Evolutionary conservation across 805 yeast species (phyloP).

Genomic region (Komagataella pastoris): DNA sequence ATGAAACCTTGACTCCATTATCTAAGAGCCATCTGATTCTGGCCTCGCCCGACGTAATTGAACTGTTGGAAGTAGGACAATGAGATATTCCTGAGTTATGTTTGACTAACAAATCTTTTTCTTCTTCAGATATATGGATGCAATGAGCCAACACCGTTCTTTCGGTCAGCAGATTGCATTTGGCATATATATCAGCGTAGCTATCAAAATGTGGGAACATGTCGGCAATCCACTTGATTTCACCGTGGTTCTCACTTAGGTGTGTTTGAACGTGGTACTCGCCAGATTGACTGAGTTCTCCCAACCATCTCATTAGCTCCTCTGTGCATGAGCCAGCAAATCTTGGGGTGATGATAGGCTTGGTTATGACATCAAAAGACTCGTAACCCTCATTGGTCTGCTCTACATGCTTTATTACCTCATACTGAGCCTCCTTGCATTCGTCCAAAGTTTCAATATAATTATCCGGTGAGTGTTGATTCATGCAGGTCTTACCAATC

Average conservation of each 20-base stretch:
- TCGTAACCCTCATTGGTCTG: conserved; percentile 20
- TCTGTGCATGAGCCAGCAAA: conserved; percentile 78
- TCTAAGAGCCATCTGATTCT: conserved; percentile 54
- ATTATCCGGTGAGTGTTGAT: conserved; percentile 63
- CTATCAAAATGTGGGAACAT: conserved; percentile 56
- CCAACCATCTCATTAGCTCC: conserved; percentile 46
- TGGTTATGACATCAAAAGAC: conserved; percentile 32
- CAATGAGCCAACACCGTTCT: conserved; percentile 81
- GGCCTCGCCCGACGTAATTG: conserved; percentile 79
- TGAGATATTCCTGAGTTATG: conserved; percentile 63
- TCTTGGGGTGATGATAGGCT: conserved; percentile 76
- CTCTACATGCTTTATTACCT: conserved; percentile 39
- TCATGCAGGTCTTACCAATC: conserved; percentile 93
- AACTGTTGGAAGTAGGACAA: conserved; percentile 81
- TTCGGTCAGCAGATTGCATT: conserved; percentile 37
- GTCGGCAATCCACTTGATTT: conserved; percentile 54
- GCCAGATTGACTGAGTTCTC: conserved; percentile 28
- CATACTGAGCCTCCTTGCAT: conserved; percentile 35
- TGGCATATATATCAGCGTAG: conserved; percentile 66
- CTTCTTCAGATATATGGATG: conserved; percentile 53
- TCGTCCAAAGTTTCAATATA: conserved; percentile 43
- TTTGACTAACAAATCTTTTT: conserved; percentile 36
- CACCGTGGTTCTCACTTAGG: conserved; percentile 61
- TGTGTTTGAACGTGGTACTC: conserved; percentile 72
- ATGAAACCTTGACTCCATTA: conserved; percentile 54